phyloP scores from a whole-genome alignment of 176 grass and related monocot genomes.

The Canna indica region DNA sequence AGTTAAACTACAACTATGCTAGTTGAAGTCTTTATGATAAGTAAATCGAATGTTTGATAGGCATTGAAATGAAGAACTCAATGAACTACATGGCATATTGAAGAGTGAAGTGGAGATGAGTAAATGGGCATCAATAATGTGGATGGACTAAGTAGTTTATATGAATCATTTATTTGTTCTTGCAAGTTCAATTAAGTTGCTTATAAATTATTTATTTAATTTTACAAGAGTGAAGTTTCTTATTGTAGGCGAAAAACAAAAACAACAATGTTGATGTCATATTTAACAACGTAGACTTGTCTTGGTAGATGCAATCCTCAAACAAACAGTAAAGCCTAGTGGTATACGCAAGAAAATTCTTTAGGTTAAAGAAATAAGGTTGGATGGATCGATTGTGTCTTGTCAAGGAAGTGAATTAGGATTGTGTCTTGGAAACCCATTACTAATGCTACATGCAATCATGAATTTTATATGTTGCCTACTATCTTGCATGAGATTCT shows the following conservation, averaged over 20 bases:
- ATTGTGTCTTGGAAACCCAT: neutral
- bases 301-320: neutral
- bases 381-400: neutral
- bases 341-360: neutral
- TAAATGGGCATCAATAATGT: no score
- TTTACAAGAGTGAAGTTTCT: neutral
- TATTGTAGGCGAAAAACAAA: neutral
- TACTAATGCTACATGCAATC: neutral
- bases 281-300: neutral
- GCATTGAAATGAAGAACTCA: neutral
- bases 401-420: neutral
- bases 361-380: neutral
- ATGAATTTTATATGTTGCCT: neutral
- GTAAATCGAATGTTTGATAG: no score
- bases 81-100: no score
- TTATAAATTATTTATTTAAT: neutral
- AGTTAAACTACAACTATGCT: no score
- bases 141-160: neutral
- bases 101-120: no score
- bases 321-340: neutral
- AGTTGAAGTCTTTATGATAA: no score
- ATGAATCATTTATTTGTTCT: neutral
- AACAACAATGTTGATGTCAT: neutral
- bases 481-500: neutral
- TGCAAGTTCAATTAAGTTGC: neutral